phyloP scores from a whole-genome alignment of 805 yeast species.

The Phaffomyces thermotolerans region DNA sequence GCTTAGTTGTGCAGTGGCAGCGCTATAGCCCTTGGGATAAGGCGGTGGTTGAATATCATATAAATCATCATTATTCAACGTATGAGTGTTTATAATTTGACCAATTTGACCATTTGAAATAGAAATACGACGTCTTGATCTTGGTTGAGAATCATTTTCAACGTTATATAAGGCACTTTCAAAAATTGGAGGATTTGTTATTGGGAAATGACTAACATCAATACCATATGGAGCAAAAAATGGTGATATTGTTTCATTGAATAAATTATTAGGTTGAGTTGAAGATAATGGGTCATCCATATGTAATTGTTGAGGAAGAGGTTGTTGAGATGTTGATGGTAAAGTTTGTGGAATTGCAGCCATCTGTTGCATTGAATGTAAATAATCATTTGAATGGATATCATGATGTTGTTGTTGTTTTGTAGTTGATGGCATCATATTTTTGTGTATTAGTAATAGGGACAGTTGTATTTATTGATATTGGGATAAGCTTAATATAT shows the following conservation, averaged over 20 bases:
- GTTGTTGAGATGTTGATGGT: no score
- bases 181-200: constrained; percentile 40
- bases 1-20: neutral
- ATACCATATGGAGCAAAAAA: constrained; percentile 38
- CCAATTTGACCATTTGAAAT: constrained; percentile 83
- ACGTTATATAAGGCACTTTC: constrained; percentile 30
- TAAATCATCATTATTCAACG: constrained; percentile 29
- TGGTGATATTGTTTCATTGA: constrained; percentile 33
- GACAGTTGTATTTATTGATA: no score
- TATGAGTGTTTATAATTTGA: constrained; percentile 45
- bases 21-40: constrained; percentile 10
- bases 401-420: no score
- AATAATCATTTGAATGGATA: no score
- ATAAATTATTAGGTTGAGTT: constrained; percentile 5
- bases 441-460: no score
- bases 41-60: constrained; percentile 31
- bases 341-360: no score
- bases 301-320: no score
- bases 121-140: constrained; percentile 59
- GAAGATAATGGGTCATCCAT: no score
- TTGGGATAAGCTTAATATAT: no score
- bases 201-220: constrained; percentile 35
- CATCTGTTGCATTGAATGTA: no score
- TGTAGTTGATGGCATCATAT: no score
- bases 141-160: constrained; percentile 26